Conservation (phyloP, 768 basidiomycete genomes). For the Botryobasidium botryosum region DNA sequence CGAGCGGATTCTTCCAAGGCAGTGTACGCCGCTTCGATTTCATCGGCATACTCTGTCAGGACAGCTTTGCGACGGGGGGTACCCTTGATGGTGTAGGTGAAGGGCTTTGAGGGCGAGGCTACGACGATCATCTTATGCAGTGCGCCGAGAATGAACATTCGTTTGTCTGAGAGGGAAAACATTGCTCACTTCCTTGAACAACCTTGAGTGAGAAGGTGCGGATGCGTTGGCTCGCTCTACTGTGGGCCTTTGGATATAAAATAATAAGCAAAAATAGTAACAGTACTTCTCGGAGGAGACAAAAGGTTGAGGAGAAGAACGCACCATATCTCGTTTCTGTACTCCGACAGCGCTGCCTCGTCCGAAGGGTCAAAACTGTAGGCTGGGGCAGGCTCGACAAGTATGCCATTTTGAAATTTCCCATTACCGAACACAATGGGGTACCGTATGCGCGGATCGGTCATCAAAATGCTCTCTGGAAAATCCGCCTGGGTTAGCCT, state of each 20-base stretch:
- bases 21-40: constrained; percentile 6
- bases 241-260: not conserved
- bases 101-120: constrained; percentile 4
- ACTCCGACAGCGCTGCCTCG: not conserved
- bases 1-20: constrained; percentile 3
- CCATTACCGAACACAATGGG: constrained; percentile 28
- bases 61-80: constrained; percentile 4
- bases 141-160: not conserved
- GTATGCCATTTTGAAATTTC: constrained; percentile 21
- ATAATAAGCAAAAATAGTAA: not conserved
- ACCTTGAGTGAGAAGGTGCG: constrained; percentile 8
- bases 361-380: constrained; percentile 2
- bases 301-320: no score
- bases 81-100: constrained; percentile 5
- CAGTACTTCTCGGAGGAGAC: no score
- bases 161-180: not conserved
- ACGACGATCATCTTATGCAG: constrained; percentile 9
- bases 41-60: constrained; percentile 1
- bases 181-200: constrained; percentile 8
- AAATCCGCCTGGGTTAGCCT: not conserved
- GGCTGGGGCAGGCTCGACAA: constrained; percentile 22
- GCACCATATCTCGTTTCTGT: constrained; percentile 8
- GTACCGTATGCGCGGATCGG: constrained; percentile 20
- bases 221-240: constrained; percentile 16
- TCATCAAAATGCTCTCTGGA: constrained; percentile 24